A percentile compares a stretch with the other conserved stretches of the same genome.
phyloP scores from a whole-genome alignment of 2,329 filamentous ascomycete species.

The Paradendryphiella salina region DNA sequence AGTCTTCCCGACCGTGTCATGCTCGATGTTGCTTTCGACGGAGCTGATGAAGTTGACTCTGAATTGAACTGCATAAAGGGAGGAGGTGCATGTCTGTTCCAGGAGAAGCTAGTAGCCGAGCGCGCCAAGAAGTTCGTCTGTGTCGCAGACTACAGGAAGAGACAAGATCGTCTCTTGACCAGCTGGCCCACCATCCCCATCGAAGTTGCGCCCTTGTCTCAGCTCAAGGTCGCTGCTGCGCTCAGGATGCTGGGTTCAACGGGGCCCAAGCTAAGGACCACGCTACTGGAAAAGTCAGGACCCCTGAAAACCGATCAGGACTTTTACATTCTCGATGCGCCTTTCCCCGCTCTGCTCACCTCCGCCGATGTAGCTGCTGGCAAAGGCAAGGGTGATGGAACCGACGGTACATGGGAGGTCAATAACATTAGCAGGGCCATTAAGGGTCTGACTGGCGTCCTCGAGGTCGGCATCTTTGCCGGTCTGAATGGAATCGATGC shows the following conservation, averaged over 20 bases:
- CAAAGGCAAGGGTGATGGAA: slow-evolving; percentile 56
- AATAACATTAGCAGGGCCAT: slow-evolving; percentile 72
- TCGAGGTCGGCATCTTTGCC: slow-evolving; percentile 90
- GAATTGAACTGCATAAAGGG: slow-evolving; percentile 97
- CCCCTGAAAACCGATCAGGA: slow-evolving; percentile 84
- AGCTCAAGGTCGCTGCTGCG: slow-evolving; percentile 72
- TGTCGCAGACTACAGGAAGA: slow-evolving; percentile 89
- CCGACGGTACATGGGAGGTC: slow-evolving; percentile 76
- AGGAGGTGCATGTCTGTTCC: slow-evolving; percentile 94
- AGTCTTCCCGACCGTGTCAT: slow-evolving; percentile 65
- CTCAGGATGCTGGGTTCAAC: slow-evolving; percentile 73
- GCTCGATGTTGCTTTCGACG: slow-evolving; percentile 92
- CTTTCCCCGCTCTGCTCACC: slow-evolving; percentile 74
- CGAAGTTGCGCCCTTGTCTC: slow-evolving; percentile 86
- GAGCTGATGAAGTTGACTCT: slow-evolving; percentile 93
- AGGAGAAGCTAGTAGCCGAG: slow-evolving; percentile 93
- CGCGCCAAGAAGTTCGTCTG: slow-evolving; percentile 84
- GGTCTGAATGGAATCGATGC: slow-evolving; percentile 76
- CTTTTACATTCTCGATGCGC: slow-evolving; percentile 90
- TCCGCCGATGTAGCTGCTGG: slow-evolving; percentile 56
- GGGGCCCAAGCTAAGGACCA: slow-evolving; percentile 71
- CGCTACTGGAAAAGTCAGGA: slow-evolving; percentile 75
- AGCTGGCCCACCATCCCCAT: slow-evolving; percentile 87
- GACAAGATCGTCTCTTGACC: slow-evolving; percentile 72
- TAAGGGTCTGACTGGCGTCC: slow-evolving; percentile 80